These are phyloP conservation scores for Oryza rufipogon DNA, from an alignment of 176 grass and related monocot species.

Conservation along the genomic window DNA sequence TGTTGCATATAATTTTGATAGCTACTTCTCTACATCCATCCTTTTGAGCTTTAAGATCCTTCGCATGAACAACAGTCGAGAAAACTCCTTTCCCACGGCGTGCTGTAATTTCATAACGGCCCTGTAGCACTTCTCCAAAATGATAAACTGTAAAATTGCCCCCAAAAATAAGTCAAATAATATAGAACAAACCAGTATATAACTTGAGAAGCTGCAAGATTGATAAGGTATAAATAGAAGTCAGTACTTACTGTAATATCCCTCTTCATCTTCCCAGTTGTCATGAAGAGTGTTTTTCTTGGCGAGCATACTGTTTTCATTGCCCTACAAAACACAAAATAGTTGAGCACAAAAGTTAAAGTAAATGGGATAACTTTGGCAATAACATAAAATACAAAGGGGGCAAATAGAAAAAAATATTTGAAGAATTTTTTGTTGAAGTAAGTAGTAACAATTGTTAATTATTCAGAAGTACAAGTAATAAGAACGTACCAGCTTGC, in stretches of 20 bases:
- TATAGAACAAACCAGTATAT: neutral
- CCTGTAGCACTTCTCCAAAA: conserved; percentile 86
- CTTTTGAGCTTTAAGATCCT: conserved; percentile 84
- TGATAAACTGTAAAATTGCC: conserved; percentile 55
- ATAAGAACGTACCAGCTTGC: conserved; percentile 60
- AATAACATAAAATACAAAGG: too few species aligned
- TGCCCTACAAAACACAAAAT: conserved; percentile 54
- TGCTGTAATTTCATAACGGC: conserved; percentile 87
- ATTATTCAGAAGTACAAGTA: neutral
- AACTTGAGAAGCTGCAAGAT: conserved; percentile 12
- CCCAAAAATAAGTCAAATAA: conserved; percentile 3
- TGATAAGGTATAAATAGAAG: neutral
- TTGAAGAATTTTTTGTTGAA: neutral
- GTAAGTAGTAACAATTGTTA: neutral
- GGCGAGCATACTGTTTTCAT: conserved; percentile 59
- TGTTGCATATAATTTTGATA: conserved; percentile 99
- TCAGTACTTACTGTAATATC: conserved; percentile 90
- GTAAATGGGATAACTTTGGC: neutral
- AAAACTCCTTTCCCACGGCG: conserved; percentile 94
- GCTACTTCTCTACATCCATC: conserved; percentile 83
- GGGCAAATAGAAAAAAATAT: too few species aligned
- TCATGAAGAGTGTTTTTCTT: conserved; percentile 81
- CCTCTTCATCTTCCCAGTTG: conserved; percentile 99
- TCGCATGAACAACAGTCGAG: conserved; percentile 87
- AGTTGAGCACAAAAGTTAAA: neutral